Base-by-base conservation (phyloP, 2,329 filamentous ascomycete species). In the Chaetomiaceae sp. region DNA sequence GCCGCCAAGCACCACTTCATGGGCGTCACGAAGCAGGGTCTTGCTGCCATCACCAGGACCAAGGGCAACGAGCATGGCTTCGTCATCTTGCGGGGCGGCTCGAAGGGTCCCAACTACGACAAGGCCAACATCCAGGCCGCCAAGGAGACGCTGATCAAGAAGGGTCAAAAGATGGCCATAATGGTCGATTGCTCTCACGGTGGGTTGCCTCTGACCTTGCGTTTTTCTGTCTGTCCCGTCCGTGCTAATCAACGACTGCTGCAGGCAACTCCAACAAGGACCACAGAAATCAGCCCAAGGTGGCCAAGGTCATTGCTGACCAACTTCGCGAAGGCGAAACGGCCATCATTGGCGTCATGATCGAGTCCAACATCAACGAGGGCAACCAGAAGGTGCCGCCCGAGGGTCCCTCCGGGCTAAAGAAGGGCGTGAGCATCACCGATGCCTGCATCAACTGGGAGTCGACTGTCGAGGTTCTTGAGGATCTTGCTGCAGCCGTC, bases 131-230 rank as follows among this genome's bases (percentile, higher is more conserved):
- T 98, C 58, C 79, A 84, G 65, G 74, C 73, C 43, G 86, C 86
- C 22, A 87, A 91, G 66, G 86, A 90, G 65, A 81, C 81, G 2
- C 70, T 98, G 60, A 72, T 69, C 55, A 85, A 87, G 70, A 95
- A 95, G 79, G 83, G 83, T 50, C 85, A 93, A 65, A 84, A 84
- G 62, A 78, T 88, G 68, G 85, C 90, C 54, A 84, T 98, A 71
- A 98, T 98, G 93, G 82, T 98, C 48, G 93, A 98, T 69, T 98
- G 93, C 76, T 96, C 90, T 18, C 93, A 98, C 65, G 93, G 86
- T 88, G 71, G 47, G 78, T 64, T 3, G 34, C 12, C 6, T 4
- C 6, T 10, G 11, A 7, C 2, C 4, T 10, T 8, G 20, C 7
- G 14, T 17, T 10, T 7, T 1, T 11, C 7, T 11, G 17, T 7